phyloP scores from a whole-genome alignment of 75 land plant species.

The Selaginella moellendorffii region DNA sequence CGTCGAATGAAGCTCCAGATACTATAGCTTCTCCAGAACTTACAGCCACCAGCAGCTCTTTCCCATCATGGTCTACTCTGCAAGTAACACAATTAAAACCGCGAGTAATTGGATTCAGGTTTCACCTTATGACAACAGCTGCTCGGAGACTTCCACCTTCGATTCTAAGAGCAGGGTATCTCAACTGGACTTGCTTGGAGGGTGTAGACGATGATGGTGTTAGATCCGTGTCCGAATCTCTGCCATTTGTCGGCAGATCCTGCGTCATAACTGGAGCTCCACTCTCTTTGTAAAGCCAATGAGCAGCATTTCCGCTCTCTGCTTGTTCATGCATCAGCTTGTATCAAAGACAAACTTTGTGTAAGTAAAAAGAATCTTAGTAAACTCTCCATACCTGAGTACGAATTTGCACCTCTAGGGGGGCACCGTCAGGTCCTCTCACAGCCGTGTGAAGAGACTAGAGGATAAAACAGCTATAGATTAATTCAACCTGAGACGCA shows the following conservation, averaged over 20 bases:
- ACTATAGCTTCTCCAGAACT: slow-evolving; percentile 85
- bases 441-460: slow-evolving; percentile 98
- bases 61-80: slow-evolving; percentile 80
- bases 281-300: slow-evolving; percentile 93
- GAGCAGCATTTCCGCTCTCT: slow-evolving; percentile 92
- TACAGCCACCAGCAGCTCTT: slow-evolving; percentile 86
- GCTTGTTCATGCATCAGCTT: slow-evolving; percentile 95
- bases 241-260: slow-evolving; percentile 3
- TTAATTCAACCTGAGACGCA: neutral
- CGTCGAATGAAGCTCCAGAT: slow-evolving; percentile 54
- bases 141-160: slow-evolving; percentile 76
- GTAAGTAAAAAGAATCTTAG: neutral
- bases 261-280: slow-evolving; percentile 16
- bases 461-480: slow-evolving; percentile 7
- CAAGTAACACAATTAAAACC: neutral
- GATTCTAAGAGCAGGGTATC: slow-evolving; percentile 79
- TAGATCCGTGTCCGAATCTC: slow-evolving; percentile 11
- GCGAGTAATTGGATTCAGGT: no score
- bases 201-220: slow-evolving; percentile 17
- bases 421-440: slow-evolving; percentile 75
- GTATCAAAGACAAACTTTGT: neutral
- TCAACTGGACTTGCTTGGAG: slow-evolving; percentile 33
- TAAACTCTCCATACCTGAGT: slow-evolving; percentile 45
- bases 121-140: slow-evolving; percentile 68
- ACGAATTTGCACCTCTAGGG: slow-evolving; percentile 89